These are phyloP conservation scores for Tirmania nivea DNA, from an alignment of 495 filamentous ascomycete species.

Conservation along the genomic window DNA sequence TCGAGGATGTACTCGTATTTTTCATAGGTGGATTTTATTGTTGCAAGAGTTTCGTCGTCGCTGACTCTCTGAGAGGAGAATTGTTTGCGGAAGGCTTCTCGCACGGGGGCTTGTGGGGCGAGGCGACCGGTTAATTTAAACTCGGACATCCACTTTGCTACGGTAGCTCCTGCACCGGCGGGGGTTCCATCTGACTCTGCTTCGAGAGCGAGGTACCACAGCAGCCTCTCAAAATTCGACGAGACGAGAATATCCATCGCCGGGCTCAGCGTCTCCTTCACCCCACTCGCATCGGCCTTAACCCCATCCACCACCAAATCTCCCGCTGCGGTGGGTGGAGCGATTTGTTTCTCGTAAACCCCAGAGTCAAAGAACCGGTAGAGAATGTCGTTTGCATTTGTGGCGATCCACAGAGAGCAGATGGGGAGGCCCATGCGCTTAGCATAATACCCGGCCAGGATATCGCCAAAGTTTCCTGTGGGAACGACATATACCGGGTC, in stretches of 20 bases:
- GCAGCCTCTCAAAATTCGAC: conserved; percentile 83
- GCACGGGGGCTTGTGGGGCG: conserved; percentile 42
- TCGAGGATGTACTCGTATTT: conserved; percentile 56
- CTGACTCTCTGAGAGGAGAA: conserved; percentile 72
- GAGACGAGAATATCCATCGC: conserved; percentile 95
- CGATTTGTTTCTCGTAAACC: conserved; percentile 55
- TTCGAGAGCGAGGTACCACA: conserved; percentile 76
- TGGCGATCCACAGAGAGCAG: conserved; percentile 66
- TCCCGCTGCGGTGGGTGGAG: conserved; percentile 36
- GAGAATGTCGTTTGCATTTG: conserved; percentile 83
- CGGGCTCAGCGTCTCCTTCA: conserved; percentile 69
- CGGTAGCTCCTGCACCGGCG: conserved; percentile 40
- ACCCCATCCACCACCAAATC: conserved; percentile 37
- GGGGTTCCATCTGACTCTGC: conserved; percentile 26
- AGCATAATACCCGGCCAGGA: conserved; percentile 83
- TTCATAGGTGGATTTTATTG: conserved; percentile 46
- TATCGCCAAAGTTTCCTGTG: conserved; percentile 91
- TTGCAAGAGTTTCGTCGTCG: conserved; percentile 52
- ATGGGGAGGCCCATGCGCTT: conserved; percentile 72
- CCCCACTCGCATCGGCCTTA: conserved; percentile 44
- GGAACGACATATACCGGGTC: conserved; percentile 43
- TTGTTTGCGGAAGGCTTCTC: conserved; percentile 37
- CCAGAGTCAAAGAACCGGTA: conserved; percentile 68
- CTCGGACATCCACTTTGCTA: conserved; percentile 45
- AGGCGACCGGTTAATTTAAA: conserved; percentile 70